phyloP scores from a whole-genome alignment of 139 green algal species.

The Chlorella sp. region DNA sequence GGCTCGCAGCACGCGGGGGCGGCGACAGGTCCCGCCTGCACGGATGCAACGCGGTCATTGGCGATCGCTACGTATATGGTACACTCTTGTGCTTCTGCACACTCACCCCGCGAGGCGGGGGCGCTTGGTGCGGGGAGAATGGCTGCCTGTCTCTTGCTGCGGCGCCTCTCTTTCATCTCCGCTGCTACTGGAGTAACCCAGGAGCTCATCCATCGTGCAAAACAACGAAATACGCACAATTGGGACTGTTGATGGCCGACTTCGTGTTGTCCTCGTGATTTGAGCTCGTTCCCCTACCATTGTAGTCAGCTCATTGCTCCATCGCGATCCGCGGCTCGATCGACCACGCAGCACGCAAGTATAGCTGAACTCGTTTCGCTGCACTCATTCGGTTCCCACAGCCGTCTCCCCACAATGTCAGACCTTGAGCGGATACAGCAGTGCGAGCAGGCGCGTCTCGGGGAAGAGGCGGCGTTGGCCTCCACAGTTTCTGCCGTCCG shows the following conservation, averaged over 20 bases:
- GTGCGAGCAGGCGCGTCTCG: no score
- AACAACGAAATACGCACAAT: background rate
- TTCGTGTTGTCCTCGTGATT: background rate
- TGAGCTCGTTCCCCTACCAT: background rate
- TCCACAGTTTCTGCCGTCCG: no score
- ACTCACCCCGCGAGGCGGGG: background rate
- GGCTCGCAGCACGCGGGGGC: background rate
- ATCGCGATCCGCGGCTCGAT: no score
- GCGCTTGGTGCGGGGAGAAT: background rate
- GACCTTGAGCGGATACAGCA: no score
- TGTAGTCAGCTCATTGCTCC: no score
- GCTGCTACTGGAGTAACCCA: background rate
- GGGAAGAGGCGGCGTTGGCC: no score
- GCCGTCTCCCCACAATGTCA: no score
- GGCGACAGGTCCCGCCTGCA: background rate
- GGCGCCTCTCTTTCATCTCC: background rate
- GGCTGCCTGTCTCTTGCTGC: background rate
- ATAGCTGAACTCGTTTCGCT: background rate
- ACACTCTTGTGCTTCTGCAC: background rate
- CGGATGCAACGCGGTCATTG: no score
- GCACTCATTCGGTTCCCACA: background rate
- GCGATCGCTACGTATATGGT: no score
- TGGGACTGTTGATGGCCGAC: background rate
- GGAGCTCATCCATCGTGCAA: background rate
- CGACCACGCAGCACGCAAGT: background rate